Conservation (phyloP, 2,329 filamentous ascomycete genomes). For the Fusarium devonianum region DNA sequence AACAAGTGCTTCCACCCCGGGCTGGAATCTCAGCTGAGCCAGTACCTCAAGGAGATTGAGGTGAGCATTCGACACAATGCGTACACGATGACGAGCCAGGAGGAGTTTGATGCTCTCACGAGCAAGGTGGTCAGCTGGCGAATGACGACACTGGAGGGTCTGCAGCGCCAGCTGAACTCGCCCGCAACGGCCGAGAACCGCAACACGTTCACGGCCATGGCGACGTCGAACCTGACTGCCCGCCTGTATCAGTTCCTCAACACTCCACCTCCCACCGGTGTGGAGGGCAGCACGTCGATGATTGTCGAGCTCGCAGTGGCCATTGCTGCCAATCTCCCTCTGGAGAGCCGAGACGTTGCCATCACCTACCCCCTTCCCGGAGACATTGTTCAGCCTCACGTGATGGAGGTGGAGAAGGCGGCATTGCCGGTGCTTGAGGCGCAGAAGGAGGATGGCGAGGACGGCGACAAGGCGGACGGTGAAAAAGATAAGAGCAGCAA, state of each 20-base stretch:
- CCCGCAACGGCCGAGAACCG: slow-evolving; percentile 72
- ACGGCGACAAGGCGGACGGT: slow-evolving; percentile 51
- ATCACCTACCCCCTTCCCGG: slow-evolving; percentile 87
- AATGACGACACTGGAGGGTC: slow-evolving; percentile 90
- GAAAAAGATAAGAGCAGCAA: slow-evolving; percentile 56
- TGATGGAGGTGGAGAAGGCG: slow-evolving; percentile 88
- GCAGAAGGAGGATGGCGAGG: slow-evolving; percentile 51
- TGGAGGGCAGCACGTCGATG: slow-evolving; percentile 89
- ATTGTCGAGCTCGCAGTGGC: slow-evolving; percentile 91
- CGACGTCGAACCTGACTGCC: slow-evolving; percentile 72
- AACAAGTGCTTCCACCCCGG: slow-evolving; percentile 92
- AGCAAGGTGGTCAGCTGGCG: slow-evolving; percentile 92
- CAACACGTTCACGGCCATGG: slow-evolving; percentile 71
- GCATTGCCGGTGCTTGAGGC: slow-evolving; percentile 68
- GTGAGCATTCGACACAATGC: slow-evolving; percentile 83
- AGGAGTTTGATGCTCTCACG: slow-evolving; percentile 88
- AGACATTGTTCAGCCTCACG: slow-evolving; percentile 69
- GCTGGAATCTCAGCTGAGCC: slow-evolving; percentile 77
- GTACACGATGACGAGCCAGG: slow-evolving; percentile 75
- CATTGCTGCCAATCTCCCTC: slow-evolving; percentile 83
- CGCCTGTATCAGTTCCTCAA: slow-evolving; percentile 76
- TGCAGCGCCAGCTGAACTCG: slow-evolving; percentile 73
- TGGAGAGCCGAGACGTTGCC: slow-evolving; percentile 89
- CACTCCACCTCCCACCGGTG: slow-evolving; percentile 77
- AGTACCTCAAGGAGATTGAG: slow-evolving; percentile 84